Evolutionary conservation across 176 grass and related monocot species (phyloP), one percentile per base, ranked within the genome.

Genomic region (Cenchrus purpureus): DNA sequence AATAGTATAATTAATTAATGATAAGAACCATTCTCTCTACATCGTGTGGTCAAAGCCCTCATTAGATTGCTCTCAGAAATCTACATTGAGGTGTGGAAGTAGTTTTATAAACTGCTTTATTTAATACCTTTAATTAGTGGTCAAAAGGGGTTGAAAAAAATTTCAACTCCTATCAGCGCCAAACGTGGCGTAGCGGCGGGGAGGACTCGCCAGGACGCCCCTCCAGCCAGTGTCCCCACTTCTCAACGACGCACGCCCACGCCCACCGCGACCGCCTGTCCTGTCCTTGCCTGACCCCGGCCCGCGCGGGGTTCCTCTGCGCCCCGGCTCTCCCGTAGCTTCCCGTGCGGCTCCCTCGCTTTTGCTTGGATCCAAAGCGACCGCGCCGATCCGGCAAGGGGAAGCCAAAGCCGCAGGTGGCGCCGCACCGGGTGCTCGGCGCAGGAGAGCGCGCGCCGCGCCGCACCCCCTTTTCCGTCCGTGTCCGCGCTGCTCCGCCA

Each of bases 261-360:
- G 73, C 73, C 86, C 65, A 88, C 74, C 65, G 74, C 66, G 81
- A 83, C 80, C n/a, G 73, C 65, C 65, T 71, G 65, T 78, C 79
- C 52, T 40, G 28, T 78, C 79, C 52, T 40, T 19, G 29, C 42
- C 12, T 42, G 43, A 7, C 31, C 8, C 19, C 37, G 37, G 37
- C 37, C 37, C 0, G 1, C 31, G 45, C 20, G 13, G 7, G 20
- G 53, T 72, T 71, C 10, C 43, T 74, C 43, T 63, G 69, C 14
- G 48, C 44, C 70, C 6, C 5, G 1, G 2, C 0, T 46, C 29
- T 19, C 28, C 0, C 7, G 72, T 68, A 50, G 63, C 22, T 0
- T 0, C 1, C 12, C 0, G 28, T 86, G 75, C 20, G 54, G 75
- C 22, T 31, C 48, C 42, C 25, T n/a, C 14, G 2, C 25, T 15